Percentiles rank a stretch among this genome's conserved stretches.
phyloP scores from a whole-genome alignment of 495 filamentous ascomycete genomes.

The Lasiosphaeriaceae sp. region DNA sequence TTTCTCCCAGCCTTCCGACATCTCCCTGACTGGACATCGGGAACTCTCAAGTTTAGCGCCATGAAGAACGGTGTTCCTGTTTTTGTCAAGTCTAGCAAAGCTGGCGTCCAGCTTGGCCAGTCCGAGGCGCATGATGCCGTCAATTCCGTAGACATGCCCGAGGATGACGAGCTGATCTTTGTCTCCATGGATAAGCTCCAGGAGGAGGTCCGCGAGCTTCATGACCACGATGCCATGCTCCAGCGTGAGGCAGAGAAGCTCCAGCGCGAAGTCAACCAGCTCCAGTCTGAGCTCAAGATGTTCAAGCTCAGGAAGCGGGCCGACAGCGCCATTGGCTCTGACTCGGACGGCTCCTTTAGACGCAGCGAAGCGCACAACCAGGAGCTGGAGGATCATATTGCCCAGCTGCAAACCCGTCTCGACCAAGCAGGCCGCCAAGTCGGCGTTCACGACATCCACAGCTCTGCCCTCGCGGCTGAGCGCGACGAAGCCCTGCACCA shows the following conservation, averaged over 20 bases:
- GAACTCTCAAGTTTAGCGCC: slow-evolving; percentile 39
- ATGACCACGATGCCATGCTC: slow-evolving; percentile 47
- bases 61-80: slow-evolving; percentile 44
- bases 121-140: slow-evolving; percentile 35
- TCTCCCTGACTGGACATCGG: slow-evolving; percentile 44
- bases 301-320: slow-evolving; percentile 33
- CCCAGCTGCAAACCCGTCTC: slow-evolving; percentile 35
- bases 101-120: slow-evolving; percentile 19
- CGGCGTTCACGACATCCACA: slow-evolving; percentile 44
- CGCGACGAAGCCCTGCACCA: slow-evolving; percentile 44
- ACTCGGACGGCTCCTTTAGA: slow-evolving; percentile 39
- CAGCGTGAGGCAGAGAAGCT: slow-evolving; percentile 46
- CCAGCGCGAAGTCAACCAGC: slow-evolving; percentile 40
- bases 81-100: slow-evolving; percentile 34
- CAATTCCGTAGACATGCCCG: slow-evolving; percentile 34
- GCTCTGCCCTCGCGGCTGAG: slow-evolving; percentile 40
- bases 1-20: slow-evolving; percentile 43
- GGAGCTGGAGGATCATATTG: slow-evolving; percentile 41
- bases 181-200: slow-evolving; percentile 54
- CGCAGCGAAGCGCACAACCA: slow-evolving; percentile 30
- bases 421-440: slow-evolving; percentile 45
- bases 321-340: slow-evolving; percentile 45
- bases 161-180: slow-evolving; percentile 49
- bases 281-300: slow-evolving; percentile 39
- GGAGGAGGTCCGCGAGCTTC: slow-evolving; percentile 45